These are phyloP conservation scores for Nakazawaea ishiwadae DNA, from an alignment of 805 yeast genomes.

Conservation along the genomic window DNA sequence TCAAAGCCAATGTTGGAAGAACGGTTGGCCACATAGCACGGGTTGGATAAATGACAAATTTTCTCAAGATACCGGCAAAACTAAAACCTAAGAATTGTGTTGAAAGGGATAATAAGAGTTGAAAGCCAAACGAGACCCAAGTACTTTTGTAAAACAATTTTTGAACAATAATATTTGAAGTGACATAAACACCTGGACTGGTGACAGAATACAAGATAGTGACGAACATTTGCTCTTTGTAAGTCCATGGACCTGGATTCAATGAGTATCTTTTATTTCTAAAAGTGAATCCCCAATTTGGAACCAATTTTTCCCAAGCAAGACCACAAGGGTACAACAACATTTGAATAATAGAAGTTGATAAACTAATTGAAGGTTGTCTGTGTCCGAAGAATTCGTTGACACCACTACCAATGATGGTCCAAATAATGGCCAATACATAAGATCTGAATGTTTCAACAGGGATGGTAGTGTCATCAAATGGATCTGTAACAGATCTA, in stretches of 20 bases:
- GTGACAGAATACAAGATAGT: background rate
- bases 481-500: background rate
- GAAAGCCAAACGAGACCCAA: background rate
- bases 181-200: background rate
- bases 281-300: background rate
- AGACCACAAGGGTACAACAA: background rate
- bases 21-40: background rate
- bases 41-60: background rate
- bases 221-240: background rate
- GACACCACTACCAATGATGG: background rate
- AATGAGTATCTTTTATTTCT: background rate
- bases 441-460: background rate
- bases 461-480: background rate
- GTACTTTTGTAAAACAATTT: background rate
- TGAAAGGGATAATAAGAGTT: background rate
- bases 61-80: background rate
- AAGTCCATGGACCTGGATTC: background rate
- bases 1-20: background rate
- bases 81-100: background rate
- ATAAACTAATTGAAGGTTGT: background rate
- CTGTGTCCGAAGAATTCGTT: background rate
- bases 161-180: background rate
- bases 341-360: background rate
- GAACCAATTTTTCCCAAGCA: background rate
- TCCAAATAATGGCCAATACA: background rate